A percentile compares a stretch with the other conserved stretches of the same genome.
phyloP scores from a whole-genome alignment of 495 filamentous ascomycete genomes.

The Penicillium subrubescens region DNA sequence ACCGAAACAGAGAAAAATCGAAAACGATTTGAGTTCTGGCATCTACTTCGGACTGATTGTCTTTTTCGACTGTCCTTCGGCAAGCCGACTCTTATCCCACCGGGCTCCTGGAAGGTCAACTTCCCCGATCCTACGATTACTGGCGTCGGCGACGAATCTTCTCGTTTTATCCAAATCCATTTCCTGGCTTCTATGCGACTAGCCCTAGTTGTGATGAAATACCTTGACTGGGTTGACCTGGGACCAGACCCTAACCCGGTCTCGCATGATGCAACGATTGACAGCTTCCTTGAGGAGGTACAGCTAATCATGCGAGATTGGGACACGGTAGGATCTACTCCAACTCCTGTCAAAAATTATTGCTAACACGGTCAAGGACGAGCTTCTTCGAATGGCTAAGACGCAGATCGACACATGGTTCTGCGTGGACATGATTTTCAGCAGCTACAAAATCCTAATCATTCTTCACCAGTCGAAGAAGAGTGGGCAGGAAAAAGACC shows the following conservation, averaged over 20 bases:
- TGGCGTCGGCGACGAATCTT: not conserved
- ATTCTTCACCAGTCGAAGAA: not conserved
- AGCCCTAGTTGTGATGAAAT: not conserved
- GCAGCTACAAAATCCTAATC: not conserved
- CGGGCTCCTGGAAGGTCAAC: not conserved
- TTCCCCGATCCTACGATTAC: not conserved
- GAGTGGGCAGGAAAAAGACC: not conserved
- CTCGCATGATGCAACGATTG: not conserved
- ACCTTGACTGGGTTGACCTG: not conserved
- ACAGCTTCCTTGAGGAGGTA: not conserved
- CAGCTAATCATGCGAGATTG: not conserved
- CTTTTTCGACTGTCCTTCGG: not conserved
- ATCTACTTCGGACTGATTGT: not conserved
- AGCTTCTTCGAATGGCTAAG: not conserved
- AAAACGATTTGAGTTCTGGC: slow-evolving; percentile 1
- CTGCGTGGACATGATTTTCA: not conserved
- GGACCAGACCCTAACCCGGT: not conserved
- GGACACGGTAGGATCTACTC: not conserved
- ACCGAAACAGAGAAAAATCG: not conserved
- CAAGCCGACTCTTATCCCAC: not conserved
- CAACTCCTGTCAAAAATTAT: not conserved
- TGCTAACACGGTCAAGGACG: not conserved
- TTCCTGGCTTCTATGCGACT: not conserved
- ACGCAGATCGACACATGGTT: not conserved
- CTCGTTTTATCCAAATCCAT: not conserved